Evolutionary conservation across 1,284 basidiomycete genomes (phyloP), one percentile per base, ranked within the genome.

Genomic region (Malassezia sp.): DNA sequence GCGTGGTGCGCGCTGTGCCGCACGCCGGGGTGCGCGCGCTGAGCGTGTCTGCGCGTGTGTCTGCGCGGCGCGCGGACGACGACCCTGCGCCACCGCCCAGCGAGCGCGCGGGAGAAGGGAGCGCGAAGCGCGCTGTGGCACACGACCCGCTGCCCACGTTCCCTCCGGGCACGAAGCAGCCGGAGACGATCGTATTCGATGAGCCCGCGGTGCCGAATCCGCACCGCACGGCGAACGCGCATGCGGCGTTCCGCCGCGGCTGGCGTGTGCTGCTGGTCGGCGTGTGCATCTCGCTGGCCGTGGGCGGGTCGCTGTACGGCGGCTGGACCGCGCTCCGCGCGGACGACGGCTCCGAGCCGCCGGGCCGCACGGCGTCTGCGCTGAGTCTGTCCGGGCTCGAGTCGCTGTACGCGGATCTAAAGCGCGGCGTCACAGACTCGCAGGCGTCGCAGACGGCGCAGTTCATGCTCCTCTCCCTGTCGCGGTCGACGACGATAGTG

Each of bases 161-260:
- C 38, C 64, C 64, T 1, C 62, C 62, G 11, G 54, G 59, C 4
- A 48, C 41, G 14, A 44, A 51, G 3, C 43, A 49, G 34, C 67
- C 67, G 1, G 53, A 60, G 44, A 47, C 57, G 18, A 60, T 60
- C 45, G 51, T 55, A 34, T 70, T 65, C 37, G 63, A 68, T 38
- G 39, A 67, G 45, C 66, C 66, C 9, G 67, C 67, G 17, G 60
- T 70, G 6, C 57, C 65, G 1, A 63, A 67, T 28, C 63, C 65
- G 9, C 54, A 55, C 23, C 57, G 64, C 31, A 63, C 67, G 2
- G 61, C 61, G 5, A 55, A 60, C 17, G 59, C 62, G 8, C 61
- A 68, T 37, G 56, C 55, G 24, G 44, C 50, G n/a, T 68, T 68
- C 35, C 49, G 57, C 27, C 52, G 46, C 18, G 44, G 54, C 28